Evolutionary conservation across 768 basidiomycete genomes (phyloP).

Genomic region (Amanita molliuscula): DNA sequence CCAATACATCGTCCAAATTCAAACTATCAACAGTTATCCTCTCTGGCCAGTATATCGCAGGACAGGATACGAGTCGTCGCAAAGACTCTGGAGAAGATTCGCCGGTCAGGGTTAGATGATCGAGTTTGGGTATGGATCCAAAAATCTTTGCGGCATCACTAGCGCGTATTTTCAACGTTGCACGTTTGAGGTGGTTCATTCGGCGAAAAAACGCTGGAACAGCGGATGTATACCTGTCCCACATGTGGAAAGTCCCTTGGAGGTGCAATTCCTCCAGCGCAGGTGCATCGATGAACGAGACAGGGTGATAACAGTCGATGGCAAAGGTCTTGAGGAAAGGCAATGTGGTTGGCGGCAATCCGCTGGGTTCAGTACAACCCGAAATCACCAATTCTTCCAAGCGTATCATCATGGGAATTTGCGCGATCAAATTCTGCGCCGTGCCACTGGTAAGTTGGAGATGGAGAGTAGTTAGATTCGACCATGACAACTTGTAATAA

Average conservation of each 20-base stretch:
- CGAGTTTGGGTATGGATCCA: background rate
- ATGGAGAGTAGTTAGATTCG: background rate
- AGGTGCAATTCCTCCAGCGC: background rate
- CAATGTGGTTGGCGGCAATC: background rate
- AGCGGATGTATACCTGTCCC: background rate
- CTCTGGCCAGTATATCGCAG: background rate
- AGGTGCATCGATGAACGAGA: background rate
- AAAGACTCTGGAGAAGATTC: background rate
- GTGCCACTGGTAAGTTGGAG: background rate
- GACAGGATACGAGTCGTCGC: background rate
- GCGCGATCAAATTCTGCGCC: background rate
- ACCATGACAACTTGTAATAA: background rate
- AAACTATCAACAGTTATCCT: background rate
- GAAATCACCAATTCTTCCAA: background rate
- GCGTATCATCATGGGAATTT: background rate
- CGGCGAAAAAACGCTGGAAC: background rate
- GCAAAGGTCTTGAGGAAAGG: background rate
- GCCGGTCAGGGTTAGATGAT: background rate
- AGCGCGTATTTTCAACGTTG: background rate
- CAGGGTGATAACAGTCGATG: background rate
- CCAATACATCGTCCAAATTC: background rate
- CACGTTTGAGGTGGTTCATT: background rate
- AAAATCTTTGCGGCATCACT: background rate
- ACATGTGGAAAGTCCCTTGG: background rate
- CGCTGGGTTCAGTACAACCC: background rate